These are phyloP conservation scores for Chaetomiaceae sp. DNA, from an alignment of 2,329 filamentous ascomycete species.

Conservation along the genomic window DNA sequence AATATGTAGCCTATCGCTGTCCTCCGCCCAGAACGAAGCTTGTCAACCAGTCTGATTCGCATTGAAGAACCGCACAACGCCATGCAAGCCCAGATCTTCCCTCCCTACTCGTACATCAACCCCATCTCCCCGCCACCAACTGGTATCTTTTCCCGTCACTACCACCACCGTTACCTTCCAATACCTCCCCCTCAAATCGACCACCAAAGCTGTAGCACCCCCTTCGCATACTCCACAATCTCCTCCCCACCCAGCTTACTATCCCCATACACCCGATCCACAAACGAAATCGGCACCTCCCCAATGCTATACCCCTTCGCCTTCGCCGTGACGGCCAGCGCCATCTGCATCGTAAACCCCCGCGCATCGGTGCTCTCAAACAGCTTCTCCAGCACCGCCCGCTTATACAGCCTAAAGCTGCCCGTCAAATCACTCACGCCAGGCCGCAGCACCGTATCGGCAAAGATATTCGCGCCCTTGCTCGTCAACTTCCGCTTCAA, in stretches of 20 bases:
- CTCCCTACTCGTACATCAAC: conserved; percentile 10
- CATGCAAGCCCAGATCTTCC: conserved; percentile 6
- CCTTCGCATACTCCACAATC: conserved; percentile 94
- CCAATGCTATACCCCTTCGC: conserved; percentile 90
- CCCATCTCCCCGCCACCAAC: background rate
- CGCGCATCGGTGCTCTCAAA: conserved; percentile 90
- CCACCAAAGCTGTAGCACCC: conserved; percentile 66
- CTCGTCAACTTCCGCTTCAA: conserved; percentile 81
- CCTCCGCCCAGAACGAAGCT: background rate
- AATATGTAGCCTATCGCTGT: conserved; percentile 42
- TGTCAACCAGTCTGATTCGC: background rate
- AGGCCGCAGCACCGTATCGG: conserved; percentile 86
- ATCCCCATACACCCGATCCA: conserved; percentile 85
- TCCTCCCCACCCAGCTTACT: conserved; percentile 91
- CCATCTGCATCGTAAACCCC: conserved; percentile 99
- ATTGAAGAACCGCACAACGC: conserved; percentile 12
- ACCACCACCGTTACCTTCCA: too few species aligned
- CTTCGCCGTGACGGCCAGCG: conserved; percentile 97
- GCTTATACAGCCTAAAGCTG: conserved; percentile 93
- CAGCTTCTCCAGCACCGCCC: conserved; percentile 78
- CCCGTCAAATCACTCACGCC: conserved; percentile 95
- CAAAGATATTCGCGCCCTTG: conserved; percentile 88
- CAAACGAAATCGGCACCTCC: conserved; percentile 94
- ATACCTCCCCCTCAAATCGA: conserved; percentile 15
- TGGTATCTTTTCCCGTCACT: too few species aligned